These are phyloP conservation scores for Quercus engelmannii DNA, from an alignment of 306 rosid species.

Conservation along the genomic window DNA sequence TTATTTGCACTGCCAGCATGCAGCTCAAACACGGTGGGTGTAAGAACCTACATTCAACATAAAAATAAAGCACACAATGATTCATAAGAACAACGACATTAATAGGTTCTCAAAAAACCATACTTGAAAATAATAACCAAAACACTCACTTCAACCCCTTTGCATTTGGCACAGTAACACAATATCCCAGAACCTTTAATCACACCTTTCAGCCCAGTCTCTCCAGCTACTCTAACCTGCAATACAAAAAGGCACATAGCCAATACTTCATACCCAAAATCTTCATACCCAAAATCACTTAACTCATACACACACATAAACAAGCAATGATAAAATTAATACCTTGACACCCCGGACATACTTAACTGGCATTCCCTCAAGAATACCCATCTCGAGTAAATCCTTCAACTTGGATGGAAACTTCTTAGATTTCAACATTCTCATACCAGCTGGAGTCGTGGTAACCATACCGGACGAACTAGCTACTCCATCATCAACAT, in stretches of 20 bases:
- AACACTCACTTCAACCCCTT: conserved; percentile 60
- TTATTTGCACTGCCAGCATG: conserved; percentile 88
- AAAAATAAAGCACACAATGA: conserved; percentile 9
- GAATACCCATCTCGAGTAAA: conserved; percentile 73
- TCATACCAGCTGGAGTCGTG: conserved; percentile 7
- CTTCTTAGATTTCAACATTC: conserved; percentile 39
- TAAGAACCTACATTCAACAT: conserved; percentile 52
- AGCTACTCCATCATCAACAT: conserved; percentile 4
- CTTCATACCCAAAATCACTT: neutral
- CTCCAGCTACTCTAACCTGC: conserved; percentile 57
- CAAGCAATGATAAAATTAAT: neutral
- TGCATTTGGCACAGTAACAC: conserved; percentile 62
- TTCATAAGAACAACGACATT: conserved; percentile 7
- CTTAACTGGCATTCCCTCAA: conserved; percentile 72
- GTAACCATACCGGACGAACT: neutral
- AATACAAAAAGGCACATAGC: neutral
- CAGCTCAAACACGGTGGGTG: conserved; percentile 76
- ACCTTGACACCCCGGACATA: conserved; percentile 75
- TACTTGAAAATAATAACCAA: neutral
- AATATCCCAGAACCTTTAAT: conserved; percentile 48
- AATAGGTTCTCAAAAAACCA: neutral
- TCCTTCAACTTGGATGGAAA: conserved; percentile 70
- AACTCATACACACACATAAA: neutral
- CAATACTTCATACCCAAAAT: neutral
- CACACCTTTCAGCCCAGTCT: conserved; percentile 61